Evolutionary conservation across 192 early-diverging fungal genomes (phyloP).

Genomic region (Coemansia sp.): DNA sequence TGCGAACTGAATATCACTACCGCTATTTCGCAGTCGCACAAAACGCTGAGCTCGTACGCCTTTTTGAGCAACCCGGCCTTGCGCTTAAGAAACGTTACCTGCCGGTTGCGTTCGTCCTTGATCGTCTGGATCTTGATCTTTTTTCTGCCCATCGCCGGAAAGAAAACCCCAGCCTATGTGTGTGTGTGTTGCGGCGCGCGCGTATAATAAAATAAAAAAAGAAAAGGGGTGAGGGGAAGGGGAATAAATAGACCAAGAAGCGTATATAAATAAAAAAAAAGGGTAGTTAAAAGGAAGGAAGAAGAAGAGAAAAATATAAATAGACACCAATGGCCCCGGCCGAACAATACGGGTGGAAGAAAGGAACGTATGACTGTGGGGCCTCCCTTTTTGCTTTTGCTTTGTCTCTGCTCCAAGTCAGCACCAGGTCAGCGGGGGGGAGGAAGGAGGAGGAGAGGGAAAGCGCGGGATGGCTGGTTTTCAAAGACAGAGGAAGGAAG

Average conservation of each 20-base stretch:
- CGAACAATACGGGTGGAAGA: slow-evolving; percentile 11
- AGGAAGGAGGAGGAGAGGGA: not conserved
- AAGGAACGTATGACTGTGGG: not conserved
- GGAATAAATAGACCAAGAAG: slow-evolving; percentile 22
- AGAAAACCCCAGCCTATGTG: not conserved
- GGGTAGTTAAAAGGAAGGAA: slow-evolving; percentile 7
- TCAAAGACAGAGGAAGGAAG: not conserved
- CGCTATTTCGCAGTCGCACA: slow-evolving; percentile 96
- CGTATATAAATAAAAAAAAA: slow-evolving; percentile 20
- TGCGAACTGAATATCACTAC: slow-evolving; percentile 94
- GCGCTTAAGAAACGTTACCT: slow-evolving; percentile 95
- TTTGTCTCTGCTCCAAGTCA: not conserved
- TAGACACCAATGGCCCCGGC: not conserved
- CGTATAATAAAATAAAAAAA: not conserved
- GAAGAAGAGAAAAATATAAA: slow-evolving; percentile 4
- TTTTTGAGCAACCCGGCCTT: slow-evolving; percentile 97
- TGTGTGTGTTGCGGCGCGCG: too few relatives aligned
- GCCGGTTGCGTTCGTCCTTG: slow-evolving; percentile 87
- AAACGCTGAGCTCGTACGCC: slow-evolving; percentile 91
- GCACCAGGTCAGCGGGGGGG: not conserved
- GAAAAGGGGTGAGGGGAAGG: not conserved
- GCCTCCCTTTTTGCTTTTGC: not conserved
- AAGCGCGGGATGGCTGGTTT: slow-evolving; percentile 11
- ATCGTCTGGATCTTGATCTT: slow-evolving; percentile 95
- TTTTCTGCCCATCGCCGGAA: slow-evolving; percentile 81